A percentile compares a stretch with the other conserved stretches of the same genome.
Conservation (phyloP, 2,329 filamentous ascomycete species). For the Pseudopyricularia cyperi region DNA sequence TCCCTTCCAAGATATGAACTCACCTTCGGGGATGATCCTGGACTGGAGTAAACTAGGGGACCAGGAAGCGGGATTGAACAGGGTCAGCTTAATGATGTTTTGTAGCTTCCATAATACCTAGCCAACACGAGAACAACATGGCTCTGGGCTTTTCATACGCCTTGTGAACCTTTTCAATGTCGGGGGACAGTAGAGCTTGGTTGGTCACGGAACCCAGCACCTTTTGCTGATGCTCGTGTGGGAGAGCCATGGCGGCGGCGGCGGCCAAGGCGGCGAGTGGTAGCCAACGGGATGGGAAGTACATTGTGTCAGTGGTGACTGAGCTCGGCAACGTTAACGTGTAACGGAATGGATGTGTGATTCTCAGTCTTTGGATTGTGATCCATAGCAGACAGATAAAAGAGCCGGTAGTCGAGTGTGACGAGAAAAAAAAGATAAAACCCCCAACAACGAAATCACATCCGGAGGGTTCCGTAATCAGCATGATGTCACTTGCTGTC, state of each 20-base stretch:
- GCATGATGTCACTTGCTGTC: no score
- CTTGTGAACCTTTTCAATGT: not conserved
- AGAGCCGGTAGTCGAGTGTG: no score
- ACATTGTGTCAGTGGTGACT: no score
- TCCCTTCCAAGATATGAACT: not conserved
- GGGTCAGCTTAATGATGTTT: not conserved
- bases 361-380: no score
- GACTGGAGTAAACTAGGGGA: not conserved
- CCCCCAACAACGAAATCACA: no score
- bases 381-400: no score
- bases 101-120: not conserved
- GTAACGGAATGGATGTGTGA: no score
- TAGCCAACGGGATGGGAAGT: no score
- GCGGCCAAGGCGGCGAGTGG: not conserved
- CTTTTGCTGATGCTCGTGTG: not conserved
- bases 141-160: not conserved
- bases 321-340: no score
- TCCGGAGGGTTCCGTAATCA: no score
- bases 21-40: not conserved
- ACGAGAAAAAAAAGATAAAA: no score
- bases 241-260: not conserved
- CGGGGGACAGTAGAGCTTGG: not conserved
- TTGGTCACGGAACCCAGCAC: not conserved
- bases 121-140: not conserved
- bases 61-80: not conserved